Evolutionary conservation across 805 yeast genomes (phyloP).

Genomic region (Lipomyces yamanashiensis): DNA sequence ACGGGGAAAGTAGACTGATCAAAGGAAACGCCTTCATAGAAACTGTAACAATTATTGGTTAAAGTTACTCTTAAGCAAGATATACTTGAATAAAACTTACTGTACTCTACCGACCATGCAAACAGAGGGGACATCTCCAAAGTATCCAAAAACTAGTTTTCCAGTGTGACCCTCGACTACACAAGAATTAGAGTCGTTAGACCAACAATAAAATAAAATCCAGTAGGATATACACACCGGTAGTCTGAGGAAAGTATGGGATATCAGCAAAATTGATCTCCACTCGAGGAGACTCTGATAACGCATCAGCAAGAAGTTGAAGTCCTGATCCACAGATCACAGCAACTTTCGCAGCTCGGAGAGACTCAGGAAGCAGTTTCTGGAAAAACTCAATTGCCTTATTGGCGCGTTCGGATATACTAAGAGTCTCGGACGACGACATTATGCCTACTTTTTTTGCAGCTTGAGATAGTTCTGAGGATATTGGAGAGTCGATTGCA

Average conservation of each 20-base stretch:
- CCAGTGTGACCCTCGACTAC: slow-evolving; percentile 88
- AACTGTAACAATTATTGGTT: slow-evolving; percentile 16
- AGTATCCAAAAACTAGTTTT: slow-evolving; percentile 72
- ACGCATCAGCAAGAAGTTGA: slow-evolving; percentile 74
- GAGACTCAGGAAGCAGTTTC: slow-evolving; percentile 13
- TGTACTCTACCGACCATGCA: slow-evolving; percentile 95
- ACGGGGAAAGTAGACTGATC: slow-evolving; percentile 84
- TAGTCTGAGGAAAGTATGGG: slow-evolving; percentile 80
- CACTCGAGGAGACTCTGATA: slow-evolving; percentile 48
- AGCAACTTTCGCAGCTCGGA: slow-evolving; percentile 61
- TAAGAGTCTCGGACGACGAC: neutral
- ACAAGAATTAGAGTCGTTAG: neutral
- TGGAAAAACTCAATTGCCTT: slow-evolving; percentile 23
- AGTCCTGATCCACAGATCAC: slow-evolving; percentile 95
- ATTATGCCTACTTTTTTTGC: neutral
- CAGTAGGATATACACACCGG: slow-evolving; percentile 45
- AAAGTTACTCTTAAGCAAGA: neutral
- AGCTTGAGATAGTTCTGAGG: neutral
- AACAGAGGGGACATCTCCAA: slow-evolving; percentile 80
- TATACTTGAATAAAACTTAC: slow-evolving; percentile 33
- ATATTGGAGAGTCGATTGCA: neutral
- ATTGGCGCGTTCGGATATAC: slow-evolving; percentile 17
- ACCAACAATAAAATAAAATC: neutral
- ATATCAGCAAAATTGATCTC: slow-evolving; percentile 67
- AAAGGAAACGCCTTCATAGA: slow-evolving; percentile 86